Percentiles rank a stretch among this genome's conserved stretches.
phyloP scores from a whole-genome alignment of 2,329 filamentous ascomycete genomes.

The Xylariaceae sp. region DNA sequence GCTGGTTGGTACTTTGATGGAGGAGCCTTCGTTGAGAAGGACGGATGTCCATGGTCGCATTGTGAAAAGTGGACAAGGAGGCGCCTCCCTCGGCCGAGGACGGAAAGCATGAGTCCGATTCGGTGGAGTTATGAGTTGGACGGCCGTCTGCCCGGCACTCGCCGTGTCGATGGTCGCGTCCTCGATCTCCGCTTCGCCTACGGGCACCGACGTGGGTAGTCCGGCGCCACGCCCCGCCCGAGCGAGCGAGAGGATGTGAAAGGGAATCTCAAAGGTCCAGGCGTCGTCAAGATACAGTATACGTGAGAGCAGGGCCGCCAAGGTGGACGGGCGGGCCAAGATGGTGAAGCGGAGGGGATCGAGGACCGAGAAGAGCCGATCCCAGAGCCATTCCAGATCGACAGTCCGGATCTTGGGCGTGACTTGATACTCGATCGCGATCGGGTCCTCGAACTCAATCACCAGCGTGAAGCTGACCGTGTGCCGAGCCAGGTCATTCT shows the following conservation, averaged over 20 bases:
- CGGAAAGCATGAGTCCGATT: neutral
- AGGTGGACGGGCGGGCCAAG: slow-evolving; percentile 55
- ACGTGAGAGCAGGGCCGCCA: slow-evolving; percentile 56
- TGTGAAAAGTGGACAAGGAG: slow-evolving; percentile 44
- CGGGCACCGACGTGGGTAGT: neutral
- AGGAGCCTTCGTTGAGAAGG: slow-evolving; percentile 70
- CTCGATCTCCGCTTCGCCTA: slow-evolving; percentile 1
- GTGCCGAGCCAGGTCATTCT: slow-evolving; percentile 34
- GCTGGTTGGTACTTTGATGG: slow-evolving; percentile 52
- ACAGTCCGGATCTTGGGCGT: slow-evolving; percentile 30
- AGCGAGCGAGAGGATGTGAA: slow-evolving; percentile 53
- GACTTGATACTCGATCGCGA: slow-evolving; percentile 25
- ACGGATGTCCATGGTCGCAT: slow-evolving; percentile 60
- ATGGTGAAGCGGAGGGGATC: slow-evolving; percentile 51
- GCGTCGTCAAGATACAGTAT: slow-evolving; percentile 51
- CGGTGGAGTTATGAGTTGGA: slow-evolving; percentile 1
- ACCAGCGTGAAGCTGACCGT: slow-evolving; percentile 39
- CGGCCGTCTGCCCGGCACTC: neutral
- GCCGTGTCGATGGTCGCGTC: slow-evolving; percentile 3
- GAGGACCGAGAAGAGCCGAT: slow-evolving; percentile 46
- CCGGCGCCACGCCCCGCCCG: slow-evolving; percentile 18
- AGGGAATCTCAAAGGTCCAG: slow-evolving; percentile 59
- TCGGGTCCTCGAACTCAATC: slow-evolving; percentile 30
- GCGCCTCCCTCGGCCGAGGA: slow-evolving; percentile 9
- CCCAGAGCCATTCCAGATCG: slow-evolving; percentile 46